These are phyloP conservation scores for Cryphonectria carpinicola DNA, from an alignment of 2,329 filamentous ascomycete genomes.

Conservation along the genomic window DNA sequence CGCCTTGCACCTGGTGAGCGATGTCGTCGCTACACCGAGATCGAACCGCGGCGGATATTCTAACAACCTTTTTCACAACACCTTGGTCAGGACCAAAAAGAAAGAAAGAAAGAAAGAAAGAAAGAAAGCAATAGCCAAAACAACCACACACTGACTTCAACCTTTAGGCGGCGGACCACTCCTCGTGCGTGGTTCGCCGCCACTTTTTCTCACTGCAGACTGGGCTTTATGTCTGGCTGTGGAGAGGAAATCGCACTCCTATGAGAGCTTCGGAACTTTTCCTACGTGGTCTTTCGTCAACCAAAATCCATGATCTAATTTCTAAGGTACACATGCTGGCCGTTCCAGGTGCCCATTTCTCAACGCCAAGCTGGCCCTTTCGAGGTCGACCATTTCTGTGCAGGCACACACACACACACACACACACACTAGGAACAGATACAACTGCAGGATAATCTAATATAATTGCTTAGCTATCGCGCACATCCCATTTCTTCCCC, in stretches of 20 bases:
- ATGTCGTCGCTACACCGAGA: background rate
- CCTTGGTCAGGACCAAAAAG: background rate
- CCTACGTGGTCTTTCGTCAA: background rate
- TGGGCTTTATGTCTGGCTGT: constrained; percentile 50
- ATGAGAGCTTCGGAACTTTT: background rate
- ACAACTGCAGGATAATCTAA: background rate
- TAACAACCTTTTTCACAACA: background rate
- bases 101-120: background rate
- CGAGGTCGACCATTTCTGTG: background rate
- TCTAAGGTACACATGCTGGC: background rate
- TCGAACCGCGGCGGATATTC: background rate
- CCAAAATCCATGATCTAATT: background rate
- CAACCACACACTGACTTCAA: background rate
- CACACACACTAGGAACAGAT: background rate
- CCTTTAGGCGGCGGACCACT: constrained; percentile 15
- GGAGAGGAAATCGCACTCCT: constrained; percentile 48
- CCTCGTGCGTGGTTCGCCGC: constrained; percentile 30
- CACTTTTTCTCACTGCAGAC: constrained; percentile 58
- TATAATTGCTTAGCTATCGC: background rate
- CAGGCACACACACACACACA: background rate
- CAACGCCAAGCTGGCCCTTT: background rate
- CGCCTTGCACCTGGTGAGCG: background rate
- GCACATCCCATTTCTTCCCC: background rate
- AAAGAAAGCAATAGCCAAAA: constrained; percentile 7
- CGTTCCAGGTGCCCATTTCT: background rate